Evolutionary conservation across 2,329 filamentous ascomycete genomes (phyloP).

Genomic region (Aspergillus tubingensis): DNA sequence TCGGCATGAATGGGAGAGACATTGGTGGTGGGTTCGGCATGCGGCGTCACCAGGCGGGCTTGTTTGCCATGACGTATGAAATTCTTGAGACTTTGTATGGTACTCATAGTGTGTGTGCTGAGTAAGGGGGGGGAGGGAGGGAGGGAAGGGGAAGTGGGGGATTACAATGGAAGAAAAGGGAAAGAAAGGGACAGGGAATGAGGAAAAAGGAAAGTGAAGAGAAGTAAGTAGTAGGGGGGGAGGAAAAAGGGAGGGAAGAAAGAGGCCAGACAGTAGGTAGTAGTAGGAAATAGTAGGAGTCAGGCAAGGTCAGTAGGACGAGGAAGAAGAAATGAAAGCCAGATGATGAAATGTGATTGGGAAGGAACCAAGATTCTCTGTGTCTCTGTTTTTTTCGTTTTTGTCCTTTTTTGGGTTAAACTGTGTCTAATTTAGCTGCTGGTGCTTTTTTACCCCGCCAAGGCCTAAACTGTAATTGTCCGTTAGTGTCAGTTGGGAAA

Average conservation of each 20-base stretch:
- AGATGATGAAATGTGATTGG: neutral
- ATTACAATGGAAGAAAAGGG: constrained; percentile 1
- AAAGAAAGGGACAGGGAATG: neutral
- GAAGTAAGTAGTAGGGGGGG: constrained; percentile 1
- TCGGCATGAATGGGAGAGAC: constrained; percentile 66
- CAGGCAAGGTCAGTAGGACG: neutral
- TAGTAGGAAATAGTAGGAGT: neutral
- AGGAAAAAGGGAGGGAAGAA: constrained; percentile 4
- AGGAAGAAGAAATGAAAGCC: constrained; percentile 7
- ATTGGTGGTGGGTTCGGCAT: constrained; percentile 63
- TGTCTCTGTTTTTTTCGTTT: neutral
- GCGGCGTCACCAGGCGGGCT: constrained; percentile 68
- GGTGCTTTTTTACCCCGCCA: constrained; percentile 7
- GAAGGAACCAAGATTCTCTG: constrained; percentile 10
- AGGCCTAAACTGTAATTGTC: constrained; percentile 2
- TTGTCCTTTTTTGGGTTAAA: constrained; percentile 3
- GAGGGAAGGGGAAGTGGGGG: constrained; percentile 5
- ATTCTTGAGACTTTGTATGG: constrained; percentile 95
- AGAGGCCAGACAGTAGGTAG: neutral
- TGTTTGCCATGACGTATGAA: constrained; percentile 98
- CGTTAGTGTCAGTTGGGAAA: constrained; percentile 1
- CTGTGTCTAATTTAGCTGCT: constrained; percentile 3
- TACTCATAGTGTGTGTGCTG: constrained; percentile 54
- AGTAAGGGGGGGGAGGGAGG: constrained; percentile 12
- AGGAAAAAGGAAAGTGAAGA: neutral